phyloP scores from a whole-genome alignment of 371 early-diverging fungal genomes.

The Circinella minor region DNA sequence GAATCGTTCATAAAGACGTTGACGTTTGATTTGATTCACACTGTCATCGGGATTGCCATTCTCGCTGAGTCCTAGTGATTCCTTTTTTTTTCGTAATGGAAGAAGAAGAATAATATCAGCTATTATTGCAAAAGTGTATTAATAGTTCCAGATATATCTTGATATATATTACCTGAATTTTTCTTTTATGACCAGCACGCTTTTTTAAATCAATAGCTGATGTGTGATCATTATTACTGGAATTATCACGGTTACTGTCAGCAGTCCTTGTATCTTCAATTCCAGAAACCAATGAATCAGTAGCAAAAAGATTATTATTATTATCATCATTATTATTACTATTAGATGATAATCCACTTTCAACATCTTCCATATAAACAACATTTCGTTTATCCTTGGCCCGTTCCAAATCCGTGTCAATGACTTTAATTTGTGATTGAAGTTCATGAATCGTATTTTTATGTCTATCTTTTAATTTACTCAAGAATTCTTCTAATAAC shows the following conservation, averaged over 20 bases:
- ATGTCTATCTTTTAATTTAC: constrained; percentile 33
- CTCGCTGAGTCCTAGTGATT: neutral
- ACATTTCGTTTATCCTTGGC: neutral
- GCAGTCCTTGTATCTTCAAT: neutral
- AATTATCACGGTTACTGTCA: neutral
- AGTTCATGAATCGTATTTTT: constrained; percentile 31
- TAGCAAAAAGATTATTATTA: no score
- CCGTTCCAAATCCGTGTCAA: constrained; percentile 38
- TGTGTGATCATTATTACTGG: neutral
- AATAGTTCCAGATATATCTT: neutral
- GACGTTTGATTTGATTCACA: constrained; percentile 34
- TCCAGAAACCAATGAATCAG: neutral
- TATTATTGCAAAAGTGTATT: no score
- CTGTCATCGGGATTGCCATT: neutral
- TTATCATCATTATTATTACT: neutral
- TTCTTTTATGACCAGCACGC: constrained; percentile 4
- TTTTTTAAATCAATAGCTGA: neutral
- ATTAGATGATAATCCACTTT: neutral
- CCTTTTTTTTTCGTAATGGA: neutral
- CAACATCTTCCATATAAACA: neutral
- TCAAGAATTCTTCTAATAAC: constrained; percentile 66
- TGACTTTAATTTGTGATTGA: constrained; percentile 36
- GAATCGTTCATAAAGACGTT: constrained; percentile 67
- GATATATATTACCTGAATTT: neutral
- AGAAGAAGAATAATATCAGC: no score